Evolutionary conservation across 2,329 filamentous ascomycete genomes (phyloP).

Genomic region (Zymoseptoria tritici): DNA sequence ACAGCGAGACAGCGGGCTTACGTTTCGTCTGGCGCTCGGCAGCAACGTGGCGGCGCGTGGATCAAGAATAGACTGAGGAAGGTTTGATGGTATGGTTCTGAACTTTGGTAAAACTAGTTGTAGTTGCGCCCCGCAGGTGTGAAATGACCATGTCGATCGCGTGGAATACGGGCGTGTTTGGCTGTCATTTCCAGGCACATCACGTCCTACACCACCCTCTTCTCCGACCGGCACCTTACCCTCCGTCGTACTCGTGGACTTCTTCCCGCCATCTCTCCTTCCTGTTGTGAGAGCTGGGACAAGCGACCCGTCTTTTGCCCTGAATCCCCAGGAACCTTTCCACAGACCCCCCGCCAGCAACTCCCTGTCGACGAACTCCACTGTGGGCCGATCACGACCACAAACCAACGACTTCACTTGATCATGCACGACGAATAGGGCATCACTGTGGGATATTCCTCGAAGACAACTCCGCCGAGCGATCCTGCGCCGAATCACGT

Average conservation of each 20-base stretch:
- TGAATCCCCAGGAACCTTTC: neutral
- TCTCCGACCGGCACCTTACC: neutral
- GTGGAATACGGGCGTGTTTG: neutral
- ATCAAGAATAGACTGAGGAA: neutral
- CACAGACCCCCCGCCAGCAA: neutral
- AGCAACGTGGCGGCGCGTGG: neutral
- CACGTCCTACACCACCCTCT: neutral
- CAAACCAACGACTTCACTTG: neutral
- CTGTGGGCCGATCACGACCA: neutral
- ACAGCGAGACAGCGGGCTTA: neutral
- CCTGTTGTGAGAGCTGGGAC: neutral
- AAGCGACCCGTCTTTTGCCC: neutral
- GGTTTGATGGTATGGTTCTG: neutral
- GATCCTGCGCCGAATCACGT: neutral
- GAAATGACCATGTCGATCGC: neutral
- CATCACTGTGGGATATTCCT: neutral
- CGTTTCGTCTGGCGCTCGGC: neutral
- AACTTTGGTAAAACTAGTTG: neutral
- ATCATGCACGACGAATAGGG: neutral
- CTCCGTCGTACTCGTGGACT: neutral
- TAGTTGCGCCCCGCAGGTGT: neutral
- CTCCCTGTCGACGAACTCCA: neutral
- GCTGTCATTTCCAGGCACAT: neutral
- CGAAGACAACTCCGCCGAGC: neutral
- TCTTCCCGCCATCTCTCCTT: neutral